Percentiles rank a stretch among this genome's conserved stretches.
phyloP scores from a whole-genome alignment of 176 grass and related monocot species.

The Calamus simplicifolius region DNA sequence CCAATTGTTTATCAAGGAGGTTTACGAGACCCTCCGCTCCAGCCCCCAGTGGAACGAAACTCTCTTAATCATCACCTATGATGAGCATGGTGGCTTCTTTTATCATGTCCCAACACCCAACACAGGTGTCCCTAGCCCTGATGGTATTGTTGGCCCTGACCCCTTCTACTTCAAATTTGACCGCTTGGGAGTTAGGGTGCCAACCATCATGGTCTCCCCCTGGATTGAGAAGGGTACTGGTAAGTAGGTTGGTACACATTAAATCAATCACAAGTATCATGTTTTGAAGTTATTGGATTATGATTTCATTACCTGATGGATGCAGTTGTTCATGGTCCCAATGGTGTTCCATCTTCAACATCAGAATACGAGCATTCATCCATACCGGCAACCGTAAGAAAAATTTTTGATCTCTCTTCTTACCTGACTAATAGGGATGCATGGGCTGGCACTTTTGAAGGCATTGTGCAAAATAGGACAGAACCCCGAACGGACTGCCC shows the following conservation, averaged over 20 bases:
- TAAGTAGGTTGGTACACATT: background rate
- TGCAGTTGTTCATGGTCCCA: conserved; percentile 65
- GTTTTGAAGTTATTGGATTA: background rate
- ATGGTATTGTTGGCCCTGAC: conserved; percentile 60
- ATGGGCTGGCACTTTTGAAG: conserved; percentile 89
- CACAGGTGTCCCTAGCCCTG: conserved; percentile 57
- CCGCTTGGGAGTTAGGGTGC: conserved; percentile 63
- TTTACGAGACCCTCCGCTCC: conserved; percentile 68
- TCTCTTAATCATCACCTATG: conserved; percentile 74
- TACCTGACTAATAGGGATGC: conserved; percentile 71
- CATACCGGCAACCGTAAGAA: conserved; percentile 81
- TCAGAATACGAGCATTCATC: conserved; percentile 94
- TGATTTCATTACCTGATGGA: background rate
- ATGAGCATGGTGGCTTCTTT: conserved; percentile 90
- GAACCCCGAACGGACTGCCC: conserved; percentile 80
- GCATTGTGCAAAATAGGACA: conserved; percentile 45
- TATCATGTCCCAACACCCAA: conserved; percentile 83
- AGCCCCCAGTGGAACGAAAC: conserved; percentile 93
- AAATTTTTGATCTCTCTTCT: conserved; percentile 55
- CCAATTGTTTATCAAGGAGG: conserved; percentile 72
- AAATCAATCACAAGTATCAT: background rate
- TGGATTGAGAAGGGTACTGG: conserved; percentile 89
- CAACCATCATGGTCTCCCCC: conserved; percentile 67
- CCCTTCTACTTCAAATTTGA: conserved; percentile 85
- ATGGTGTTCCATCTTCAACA: conserved; percentile 52